phyloP scores from a whole-genome alignment of 345 rosid genomes.

The Capsella bursapastoris region DNA sequence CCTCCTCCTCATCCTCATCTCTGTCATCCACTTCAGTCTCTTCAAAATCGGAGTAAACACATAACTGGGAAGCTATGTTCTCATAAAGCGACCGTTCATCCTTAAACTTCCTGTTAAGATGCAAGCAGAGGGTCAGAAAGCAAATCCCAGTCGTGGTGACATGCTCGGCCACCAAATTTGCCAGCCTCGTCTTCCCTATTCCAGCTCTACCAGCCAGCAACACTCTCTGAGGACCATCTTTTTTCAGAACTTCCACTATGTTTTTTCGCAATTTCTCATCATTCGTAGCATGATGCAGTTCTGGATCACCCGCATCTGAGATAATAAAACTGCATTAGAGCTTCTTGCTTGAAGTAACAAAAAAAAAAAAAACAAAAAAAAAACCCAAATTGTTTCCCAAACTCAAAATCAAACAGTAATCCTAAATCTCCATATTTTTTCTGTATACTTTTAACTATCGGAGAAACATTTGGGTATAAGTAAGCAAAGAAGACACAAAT shows the following conservation, averaged over 20 bases:
- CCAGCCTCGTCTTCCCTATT: constrained; percentile 60
- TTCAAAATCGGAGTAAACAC: constrained; percentile 35
- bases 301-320: background rate
- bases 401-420: constrained; percentile 14
- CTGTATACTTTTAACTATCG: too few relatives aligned
- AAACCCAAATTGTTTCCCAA: background rate
- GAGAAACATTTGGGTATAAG: too few relatives aligned
- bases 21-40: constrained; percentile 42
- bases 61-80: constrained; percentile 51
- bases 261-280: background rate
- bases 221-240: constrained; percentile 5
- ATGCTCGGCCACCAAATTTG: constrained; percentile 28
- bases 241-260: background rate
- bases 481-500: too few relatives aligned
- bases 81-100: constrained; percentile 32
- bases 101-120: constrained; percentile 35
- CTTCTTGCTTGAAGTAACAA: background rate
- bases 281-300: rapidly evolving
- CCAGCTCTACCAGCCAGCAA: constrained; percentile 47
- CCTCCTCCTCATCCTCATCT: constrained; percentile 39
- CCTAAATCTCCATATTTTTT: background rate
- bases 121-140: constrained; percentile 45
- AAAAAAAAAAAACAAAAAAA: too few relatives aligned
- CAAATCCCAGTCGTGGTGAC: background rate
- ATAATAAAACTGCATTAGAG: background rate